Evolutionary conservation across 2,329 filamentous ascomycete species (phyloP), one percentile per base, ranked within the genome.

Genomic region (Curvularia eragrostidis): DNA sequence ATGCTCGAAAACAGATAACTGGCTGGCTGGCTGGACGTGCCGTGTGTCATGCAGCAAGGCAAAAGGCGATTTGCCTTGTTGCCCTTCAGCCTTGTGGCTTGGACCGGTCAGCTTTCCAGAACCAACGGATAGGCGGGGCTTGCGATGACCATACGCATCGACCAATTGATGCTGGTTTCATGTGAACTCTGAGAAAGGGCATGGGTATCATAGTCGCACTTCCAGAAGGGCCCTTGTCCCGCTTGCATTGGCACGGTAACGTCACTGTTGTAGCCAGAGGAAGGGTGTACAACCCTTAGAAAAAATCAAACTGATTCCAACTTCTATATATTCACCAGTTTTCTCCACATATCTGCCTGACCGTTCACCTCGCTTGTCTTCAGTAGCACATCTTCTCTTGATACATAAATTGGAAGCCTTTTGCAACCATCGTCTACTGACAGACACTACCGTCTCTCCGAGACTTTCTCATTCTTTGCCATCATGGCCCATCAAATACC

Each of bases 61-160:
- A 52, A 36, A 43, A 47, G 41, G 36, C 26, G 42, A 48, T 64
- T 61, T 65, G 65, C 65, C 61, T 65, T 52, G 34, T 58, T 58
- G 52, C 38, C 41, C 38, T 28, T 41, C 42, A 44, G 56, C 52
- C 56, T 51, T 24, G 61, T 63, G 63, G 67, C 67, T 64, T 54
- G 48, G 38, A 61, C 66, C 68, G 66, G 68, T 69, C 52, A 70
- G 54, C 38, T 24, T 19, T 19, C 42, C 50, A 39, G 48, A 51
- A 41, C 59, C 54, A 63, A 60, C 62, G 52, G 44, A n/a, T 41
- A 54, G 36, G 30, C 54, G 51, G 52, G 66, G 65, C 57, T 59
- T 54, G 26, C 58, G 56, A 64, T 56, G 50, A 54, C 55, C 47
- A 49, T 63, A 30, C 19, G 39, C 34, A n/a, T 23, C 19, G 19